Conservation (phyloP, 1,139 yeast species). For the Blastobotrys malaysiensis region DNA sequence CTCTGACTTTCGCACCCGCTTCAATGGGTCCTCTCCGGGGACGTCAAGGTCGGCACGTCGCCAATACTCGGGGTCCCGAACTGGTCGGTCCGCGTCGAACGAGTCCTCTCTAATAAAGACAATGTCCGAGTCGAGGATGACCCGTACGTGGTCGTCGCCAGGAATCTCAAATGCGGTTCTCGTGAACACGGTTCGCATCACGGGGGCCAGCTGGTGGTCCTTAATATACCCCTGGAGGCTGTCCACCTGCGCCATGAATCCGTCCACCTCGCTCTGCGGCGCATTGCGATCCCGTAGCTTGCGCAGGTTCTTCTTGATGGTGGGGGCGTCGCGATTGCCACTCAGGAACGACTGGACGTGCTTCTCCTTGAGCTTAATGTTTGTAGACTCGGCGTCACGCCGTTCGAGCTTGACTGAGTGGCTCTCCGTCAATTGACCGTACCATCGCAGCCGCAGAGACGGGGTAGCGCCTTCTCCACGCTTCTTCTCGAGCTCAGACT, state of each 20-base stretch:
- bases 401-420: slow-evolving; percentile 80
- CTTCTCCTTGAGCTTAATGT: slow-evolving; percentile 71
- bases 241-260: slow-evolving; percentile 49
- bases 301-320: slow-evolving; percentile 42
- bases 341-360: slow-evolving; percentile 59
- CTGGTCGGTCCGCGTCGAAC: slow-evolving; percentile 77
- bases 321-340: slow-evolving; percentile 35
- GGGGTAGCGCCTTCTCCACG: slow-evolving; percentile 53
- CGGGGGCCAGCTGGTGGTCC: slow-evolving; percentile 70
- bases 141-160: slow-evolving; percentile 87
- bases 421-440: slow-evolving; percentile 70
- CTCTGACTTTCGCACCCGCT: slow-evolving; percentile 80
- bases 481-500: slow-evolving; percentile 63
- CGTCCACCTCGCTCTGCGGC: slow-evolving; percentile 45
- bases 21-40: slow-evolving; percentile 59
- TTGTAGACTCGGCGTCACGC: slow-evolving; percentile 48
- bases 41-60: slow-evolving; percentile 89
- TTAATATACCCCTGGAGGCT: slow-evolving; percentile 59
- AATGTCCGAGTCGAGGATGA: slow-evolving; percentile 84
- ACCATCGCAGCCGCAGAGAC: slow-evolving; percentile 84
- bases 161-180: slow-evolving; percentile 98
- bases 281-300: slow-evolving; percentile 48
- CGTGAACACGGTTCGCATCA: slow-evolving; percentile 77
- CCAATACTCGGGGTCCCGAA: slow-evolving; percentile 86
- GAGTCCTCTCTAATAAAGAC: slow-evolving; percentile 86